These are phyloP conservation scores for Lentinula raphanica DNA, from an alignment of 768 basidiomycete genomes.

Conservation along the genomic window DNA sequence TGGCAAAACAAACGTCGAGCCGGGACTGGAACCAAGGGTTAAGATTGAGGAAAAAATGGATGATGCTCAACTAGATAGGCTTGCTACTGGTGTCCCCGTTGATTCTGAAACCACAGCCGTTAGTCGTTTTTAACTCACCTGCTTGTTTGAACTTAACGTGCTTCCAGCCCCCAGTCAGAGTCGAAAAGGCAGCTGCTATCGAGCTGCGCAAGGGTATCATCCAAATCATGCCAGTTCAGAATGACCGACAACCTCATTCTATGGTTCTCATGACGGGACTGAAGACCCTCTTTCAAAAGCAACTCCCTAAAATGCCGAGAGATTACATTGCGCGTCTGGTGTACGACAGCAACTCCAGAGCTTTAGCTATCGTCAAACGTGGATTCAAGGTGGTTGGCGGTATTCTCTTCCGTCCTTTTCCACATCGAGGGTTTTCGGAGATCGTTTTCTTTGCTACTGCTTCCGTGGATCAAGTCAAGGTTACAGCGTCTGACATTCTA, in stretches of 20 bases:
- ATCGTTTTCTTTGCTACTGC: constrained; percentile 99
- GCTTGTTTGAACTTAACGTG: constrained; percentile 6
- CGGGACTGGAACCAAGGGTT: constrained; percentile 45
- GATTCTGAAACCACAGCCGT: constrained; percentile 54
- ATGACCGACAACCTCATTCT: constrained; percentile 71
- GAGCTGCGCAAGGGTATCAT: constrained; percentile 85
- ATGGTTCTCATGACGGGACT: constrained; percentile 87
- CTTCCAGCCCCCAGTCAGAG: constrained; percentile 44
- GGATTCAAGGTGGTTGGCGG: constrained; percentile 96
- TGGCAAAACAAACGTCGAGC: constrained; percentile 46
- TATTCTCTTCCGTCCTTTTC: constrained; percentile 95
- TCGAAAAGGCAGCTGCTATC: constrained; percentile 73
- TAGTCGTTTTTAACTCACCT: constrained; percentile 18
- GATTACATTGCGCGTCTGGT: constrained; percentile 97
- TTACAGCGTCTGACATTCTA: constrained; percentile 21
- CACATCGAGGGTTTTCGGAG: constrained; percentile 91
- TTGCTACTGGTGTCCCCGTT: constrained; percentile 77
- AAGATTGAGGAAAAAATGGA: constrained; percentile 80
- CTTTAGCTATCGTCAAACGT: constrained; percentile 89
- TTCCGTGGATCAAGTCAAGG: constrained; percentile 96
- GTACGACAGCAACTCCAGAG: constrained; percentile 87
- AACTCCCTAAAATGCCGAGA: constrained; percentile 97
- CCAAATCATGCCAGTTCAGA: constrained; percentile 76
- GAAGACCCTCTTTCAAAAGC: constrained; percentile 95
- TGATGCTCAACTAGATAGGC: constrained; percentile 66